phyloP scores from a whole-genome alignment of 2,329 filamentous ascomycete species.

The Cladobotryum protrusum region DNA sequence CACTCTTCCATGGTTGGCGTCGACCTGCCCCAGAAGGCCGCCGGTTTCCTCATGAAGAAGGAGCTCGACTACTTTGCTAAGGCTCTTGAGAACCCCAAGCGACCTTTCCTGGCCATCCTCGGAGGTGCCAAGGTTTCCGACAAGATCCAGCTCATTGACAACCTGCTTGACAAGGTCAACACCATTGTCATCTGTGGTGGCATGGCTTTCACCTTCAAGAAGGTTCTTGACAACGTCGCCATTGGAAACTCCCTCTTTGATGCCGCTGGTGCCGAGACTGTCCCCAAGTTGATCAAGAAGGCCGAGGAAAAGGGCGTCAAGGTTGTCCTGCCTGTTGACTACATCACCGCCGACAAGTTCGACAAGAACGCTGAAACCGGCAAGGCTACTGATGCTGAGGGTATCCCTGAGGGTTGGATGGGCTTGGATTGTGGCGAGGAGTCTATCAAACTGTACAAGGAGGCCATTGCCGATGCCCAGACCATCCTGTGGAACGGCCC shows the following conservation, averaged over 20 bases:
- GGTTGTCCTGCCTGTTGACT: slow-evolving; percentile 90
- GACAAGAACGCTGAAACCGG: slow-evolving; percentile 74
- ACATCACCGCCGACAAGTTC: slow-evolving; percentile 95
- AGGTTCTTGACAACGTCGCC: slow-evolving; percentile 83
- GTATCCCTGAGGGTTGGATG: slow-evolving; percentile 97
- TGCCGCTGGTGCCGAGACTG: slow-evolving; percentile 87
- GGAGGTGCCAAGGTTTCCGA: slow-evolving; percentile 97
- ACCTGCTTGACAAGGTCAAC: slow-evolving; percentile 96
- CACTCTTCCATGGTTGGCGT: slow-evolving; percentile 99
- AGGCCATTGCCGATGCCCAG: slow-evolving; percentile 79
- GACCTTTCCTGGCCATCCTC: slow-evolving; percentile 97
- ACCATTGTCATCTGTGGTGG: slow-evolving; percentile 92
- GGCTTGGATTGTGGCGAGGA: slow-evolving; percentile 91
- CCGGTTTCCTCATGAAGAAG: slow-evolving; percentile 99
- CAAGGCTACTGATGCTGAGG: slow-evolving; percentile 75
- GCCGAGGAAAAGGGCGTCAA: slow-evolving; percentile 95
- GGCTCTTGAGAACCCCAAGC: slow-evolving; percentile 85
- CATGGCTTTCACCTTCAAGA: slow-evolving; percentile 99
- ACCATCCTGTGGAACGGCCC: slow-evolving; percentile 99
- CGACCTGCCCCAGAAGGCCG: slow-evolving; percentile 91
- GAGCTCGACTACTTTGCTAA: slow-evolving; percentile 99
- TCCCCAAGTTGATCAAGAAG: slow-evolving; percentile 82
- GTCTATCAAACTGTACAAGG: slow-evolving; percentile 81
- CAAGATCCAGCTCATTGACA: slow-evolving; percentile 99
- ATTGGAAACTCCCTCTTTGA: slow-evolving; percentile 93